Base-by-base conservation (phyloP, 495 filamentous ascomycete species). In the Podospora pseudopauciseta region DNA sequence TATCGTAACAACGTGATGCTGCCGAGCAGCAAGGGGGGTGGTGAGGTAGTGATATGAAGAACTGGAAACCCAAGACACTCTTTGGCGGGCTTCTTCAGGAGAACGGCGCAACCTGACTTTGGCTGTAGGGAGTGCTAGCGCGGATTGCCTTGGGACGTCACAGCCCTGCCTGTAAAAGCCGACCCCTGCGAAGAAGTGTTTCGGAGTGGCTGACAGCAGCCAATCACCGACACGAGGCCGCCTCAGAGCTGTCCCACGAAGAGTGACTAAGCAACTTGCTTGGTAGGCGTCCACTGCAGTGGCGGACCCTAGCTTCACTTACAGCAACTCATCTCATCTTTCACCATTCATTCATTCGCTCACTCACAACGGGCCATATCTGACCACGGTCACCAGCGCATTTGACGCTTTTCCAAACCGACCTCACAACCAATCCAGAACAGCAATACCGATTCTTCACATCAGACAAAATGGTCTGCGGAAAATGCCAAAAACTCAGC, bases 401-500 rank as follows among this genome's bases (percentile, higher is more conserved):
- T 49, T 49, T 49, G 39, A 49, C 39, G 15, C 39, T 3, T 16
- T 49, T 49, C 9, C 3, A 11, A 49, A 49, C 39, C 30, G 5
- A 7, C 4, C 30, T 32, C 30, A 32, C 30, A 32, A 7, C 30
- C 30, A 32, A 5, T 7, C 30, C 30, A 7, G 7, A 32, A 32
- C 30, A 32, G 30, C 7, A 32, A 5, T 5, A 32, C 30, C 30
- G 3, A 32, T 32, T 32, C 5, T 49, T 49, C 39, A 18, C 15
- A 49, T 13, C 39, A 53, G 59, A 62, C 32, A 80, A 68, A 61
- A 91, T 91, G 89, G 89, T 91, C 63, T 91, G 89, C 80, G 75
- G 82, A 65, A 89, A 89, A 82, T 91, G 89, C 71, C 81, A 87
- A 70, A 88, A 87, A 70, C 83, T 85, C 39, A 77, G 84, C 63